phyloP scores from a whole-genome alignment of 2,329 filamentous ascomycete species.

The Botryosphaeria dothidea region DNA sequence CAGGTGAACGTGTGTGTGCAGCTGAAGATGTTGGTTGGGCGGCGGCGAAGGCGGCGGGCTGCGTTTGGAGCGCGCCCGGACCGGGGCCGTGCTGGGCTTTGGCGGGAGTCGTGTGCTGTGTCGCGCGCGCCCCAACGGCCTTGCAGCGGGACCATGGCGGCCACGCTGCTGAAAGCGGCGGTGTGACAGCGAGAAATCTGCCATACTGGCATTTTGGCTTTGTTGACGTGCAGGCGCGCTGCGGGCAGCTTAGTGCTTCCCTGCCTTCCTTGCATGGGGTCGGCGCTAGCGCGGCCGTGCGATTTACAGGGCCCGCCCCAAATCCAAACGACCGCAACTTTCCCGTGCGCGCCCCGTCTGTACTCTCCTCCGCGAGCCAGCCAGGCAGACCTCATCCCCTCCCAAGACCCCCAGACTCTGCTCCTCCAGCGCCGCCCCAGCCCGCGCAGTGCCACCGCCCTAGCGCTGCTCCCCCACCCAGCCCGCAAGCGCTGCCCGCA shows the following conservation, averaged over 20 bases:
- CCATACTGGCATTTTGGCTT: neutral
- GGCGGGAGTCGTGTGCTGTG: neutral
- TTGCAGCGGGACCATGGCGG: slow-evolving; percentile 1
- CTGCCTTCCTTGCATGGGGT: slow-evolving; percentile 8
- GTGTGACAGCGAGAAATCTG: neutral
- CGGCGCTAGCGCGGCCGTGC: neutral
- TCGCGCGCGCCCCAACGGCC: neutral
- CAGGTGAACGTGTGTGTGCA: neutral
- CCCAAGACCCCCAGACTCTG: neutral
- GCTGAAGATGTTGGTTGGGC: slow-evolving; percentile 10
- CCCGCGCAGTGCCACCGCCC: slow-evolving; percentile 7
- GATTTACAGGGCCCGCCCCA: neutral
- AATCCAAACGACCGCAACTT: neutral
- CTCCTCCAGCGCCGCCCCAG: neutral
- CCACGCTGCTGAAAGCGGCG: slow-evolving; percentile 11
- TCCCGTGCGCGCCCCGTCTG: slow-evolving; percentile 15
- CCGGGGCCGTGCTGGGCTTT: neutral
- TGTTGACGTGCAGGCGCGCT: neutral
- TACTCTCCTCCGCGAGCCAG: neutral
- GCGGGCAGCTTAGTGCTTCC: neutral
- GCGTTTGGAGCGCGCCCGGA: neutral
- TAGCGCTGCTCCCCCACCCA: neutral
- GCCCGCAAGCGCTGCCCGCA: neutral
- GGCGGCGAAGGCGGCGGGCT: no score
- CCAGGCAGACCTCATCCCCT: neutral